A percentile compares a stretch with the other conserved stretches of the same genome.
These are phyloP conservation scores for Lineolata rhizophorae DNA, from an alignment of 495 filamentous ascomycete genomes.

Conservation along the genomic window DNA sequence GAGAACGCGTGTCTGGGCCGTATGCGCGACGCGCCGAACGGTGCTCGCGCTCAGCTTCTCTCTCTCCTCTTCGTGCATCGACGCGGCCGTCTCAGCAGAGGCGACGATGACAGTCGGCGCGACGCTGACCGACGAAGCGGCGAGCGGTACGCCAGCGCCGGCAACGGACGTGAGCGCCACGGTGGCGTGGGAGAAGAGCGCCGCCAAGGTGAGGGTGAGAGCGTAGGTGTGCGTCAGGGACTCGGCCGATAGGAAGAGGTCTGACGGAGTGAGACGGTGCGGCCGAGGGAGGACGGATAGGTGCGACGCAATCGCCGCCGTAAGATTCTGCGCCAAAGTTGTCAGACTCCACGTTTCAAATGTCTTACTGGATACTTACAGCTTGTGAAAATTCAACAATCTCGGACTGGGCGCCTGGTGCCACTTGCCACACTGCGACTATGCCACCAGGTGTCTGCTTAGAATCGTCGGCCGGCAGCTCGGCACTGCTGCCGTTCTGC, in stretches of 20 bases:
- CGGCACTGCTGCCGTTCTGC: slow-evolving; percentile 20
- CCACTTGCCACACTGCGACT: slow-evolving; percentile 17
- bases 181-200: slow-evolving; percentile 63
- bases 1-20: slow-evolving; percentile 43
- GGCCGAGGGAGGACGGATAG: slow-evolving; percentile 46
- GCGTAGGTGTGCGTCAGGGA: slow-evolving; percentile 60
- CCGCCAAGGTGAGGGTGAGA: slow-evolving; percentile 57
- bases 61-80: slow-evolving; percentile 36
- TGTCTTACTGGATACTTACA: slow-evolving; percentile 17
- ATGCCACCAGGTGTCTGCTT: slow-evolving; percentile 12
- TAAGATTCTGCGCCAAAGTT: slow-evolving; percentile 41
- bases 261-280: slow-evolving; percentile 47
- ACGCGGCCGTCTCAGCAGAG: slow-evolving; percentile 47
- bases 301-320: slow-evolving; percentile 59
- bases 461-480: slow-evolving; percentile 23
- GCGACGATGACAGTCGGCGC: slow-evolving; percentile 69
- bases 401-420: slow-evolving; percentile 24
- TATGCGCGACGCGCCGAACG: slow-evolving; percentile 38
- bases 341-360: background rate
- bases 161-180: slow-evolving; percentile 79
- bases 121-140: slow-evolving; percentile 44
- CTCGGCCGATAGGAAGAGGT: slow-evolving; percentile 78
- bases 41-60: slow-evolving; percentile 23
- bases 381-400: slow-evolving; percentile 55
- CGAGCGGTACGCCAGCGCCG: slow-evolving; percentile 43